A percentile compares a stretch with the other conserved stretches of the same genome.
Evolutionary conservation across 148 eudicot genomes (phyloP).

Genomic region (Rhododendron simsii): DNA sequence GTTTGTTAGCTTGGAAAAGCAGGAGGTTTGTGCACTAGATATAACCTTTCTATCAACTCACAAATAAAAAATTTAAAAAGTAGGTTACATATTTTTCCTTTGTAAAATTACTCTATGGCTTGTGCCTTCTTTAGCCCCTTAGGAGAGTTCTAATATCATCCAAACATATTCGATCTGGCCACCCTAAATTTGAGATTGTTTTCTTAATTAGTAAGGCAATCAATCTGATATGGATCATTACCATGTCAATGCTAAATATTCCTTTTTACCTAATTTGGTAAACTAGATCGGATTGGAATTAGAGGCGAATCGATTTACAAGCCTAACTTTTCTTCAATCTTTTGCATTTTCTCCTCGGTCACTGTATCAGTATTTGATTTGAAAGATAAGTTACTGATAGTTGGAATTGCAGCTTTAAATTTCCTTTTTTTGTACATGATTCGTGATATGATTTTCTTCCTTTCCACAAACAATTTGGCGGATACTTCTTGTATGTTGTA

Average conservation of each 20-base stretch:
- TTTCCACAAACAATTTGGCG: neutral
- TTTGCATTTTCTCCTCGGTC: neutral
- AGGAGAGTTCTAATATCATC: neutral
- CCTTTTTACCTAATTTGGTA: neutral
- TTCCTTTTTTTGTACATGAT: neutral
- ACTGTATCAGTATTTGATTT: neutral
- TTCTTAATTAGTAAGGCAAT: neutral
- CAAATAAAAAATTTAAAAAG: neutral
- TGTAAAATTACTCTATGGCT: neutral
- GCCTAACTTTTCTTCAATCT: neutral
- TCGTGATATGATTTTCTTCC: neutral
- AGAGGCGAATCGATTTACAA: neutral
- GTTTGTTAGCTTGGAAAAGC: neutral
- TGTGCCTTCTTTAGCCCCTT: neutral
- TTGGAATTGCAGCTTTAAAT: neutral
- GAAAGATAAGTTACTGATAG: neutral
- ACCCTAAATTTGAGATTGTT: neutral
- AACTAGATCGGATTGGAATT: neutral
- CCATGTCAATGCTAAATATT: neutral
- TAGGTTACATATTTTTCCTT: neutral
- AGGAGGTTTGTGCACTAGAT: neutral
- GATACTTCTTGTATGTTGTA: slow-evolving; percentile 16
- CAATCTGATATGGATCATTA: neutral
- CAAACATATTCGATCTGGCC: neutral
- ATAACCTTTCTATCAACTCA: neutral